Base-by-base conservation (phyloP, 2,329 filamentous ascomycete species). In the Sphaceloma murrayae region DNA sequence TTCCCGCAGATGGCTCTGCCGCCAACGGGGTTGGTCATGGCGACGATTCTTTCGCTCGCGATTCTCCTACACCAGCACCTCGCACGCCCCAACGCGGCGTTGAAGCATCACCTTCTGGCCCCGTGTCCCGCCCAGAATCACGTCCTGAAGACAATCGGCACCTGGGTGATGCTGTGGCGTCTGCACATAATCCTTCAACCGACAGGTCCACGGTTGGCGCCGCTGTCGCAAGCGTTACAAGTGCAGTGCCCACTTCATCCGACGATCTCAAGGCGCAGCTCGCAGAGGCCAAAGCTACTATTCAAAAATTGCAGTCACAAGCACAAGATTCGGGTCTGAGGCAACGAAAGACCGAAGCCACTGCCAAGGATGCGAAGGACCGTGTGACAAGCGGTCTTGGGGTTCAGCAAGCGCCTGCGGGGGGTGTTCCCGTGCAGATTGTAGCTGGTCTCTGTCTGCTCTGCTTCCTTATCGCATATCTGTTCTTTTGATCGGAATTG, bases 381-480 rank as follows among this genome's bases (percentile, higher is more conserved):
- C 64, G 59, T 55, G 38, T 68, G 62, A 51, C 69, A 65, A 63
- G 67, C 67, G 54, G 69, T 68, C 49, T 71, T 68, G 59, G 72
- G 66, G 53, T 65, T 33, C 62, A 65, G 45, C 63, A 75, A 62
- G 61, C 79, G 65, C 53, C 67, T 31, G 62, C 68, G 14, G 78
- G 87, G 54, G 89, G 91, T 16, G 89, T 98, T 3, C 80, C 91
- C 1, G 77, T 98, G 39, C 82, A 89, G 62, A 76, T 89, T 50
- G 85, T 85, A 33, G 89, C 91, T 16, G 70, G 78, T 16, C 69
- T 98, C 32, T 95, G 88, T 61, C 70, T 98, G 56, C 56, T 94
- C 51, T 88, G 85, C 70, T 98, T 98, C 69, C 66, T 98, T 59
- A 75, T 96, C 55, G 91, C 87, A 45, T 98, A 95, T 67, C 77